Evolutionary conservation across 176 grass and related monocot species (phyloP).

Genomic region (Cymbopogon citratus): DNA sequence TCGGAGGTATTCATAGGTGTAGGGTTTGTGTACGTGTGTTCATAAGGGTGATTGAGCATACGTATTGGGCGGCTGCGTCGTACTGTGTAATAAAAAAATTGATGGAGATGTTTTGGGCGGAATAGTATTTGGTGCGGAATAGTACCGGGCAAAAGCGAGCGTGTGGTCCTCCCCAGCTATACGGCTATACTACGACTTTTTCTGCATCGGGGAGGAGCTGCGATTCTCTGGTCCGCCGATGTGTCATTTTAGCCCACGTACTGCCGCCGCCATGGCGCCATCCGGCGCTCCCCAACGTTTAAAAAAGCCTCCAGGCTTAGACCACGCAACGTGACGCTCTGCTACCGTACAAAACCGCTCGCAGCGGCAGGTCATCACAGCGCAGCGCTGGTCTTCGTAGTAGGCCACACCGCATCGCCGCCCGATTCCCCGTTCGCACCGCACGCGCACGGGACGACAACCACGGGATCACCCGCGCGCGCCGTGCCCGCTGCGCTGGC

Average conservation of each 20-base stretch:
- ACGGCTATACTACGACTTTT: too few species aligned
- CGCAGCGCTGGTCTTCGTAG: background rate
- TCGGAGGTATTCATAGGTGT: too few species aligned
- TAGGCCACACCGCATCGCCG: background rate
- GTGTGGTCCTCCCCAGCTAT: background rate
- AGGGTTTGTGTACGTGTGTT: too few species aligned
- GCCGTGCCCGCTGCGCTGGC: too few species aligned
- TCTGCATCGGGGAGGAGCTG: background rate
- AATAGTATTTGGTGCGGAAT: too few species aligned
- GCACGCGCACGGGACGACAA: background rate
- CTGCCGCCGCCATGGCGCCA: background rate
- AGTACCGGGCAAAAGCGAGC: background rate
- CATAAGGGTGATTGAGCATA: too few species aligned
- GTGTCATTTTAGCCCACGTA: slow-evolving; percentile 18
- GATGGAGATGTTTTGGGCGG: too few species aligned
- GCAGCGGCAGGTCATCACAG: background rate
- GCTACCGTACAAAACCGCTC: slow-evolving; percentile 10
- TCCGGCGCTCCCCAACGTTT: slow-evolving; percentile 31
- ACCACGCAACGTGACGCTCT: background rate
- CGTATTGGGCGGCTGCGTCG: too few species aligned
- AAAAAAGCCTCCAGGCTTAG: background rate
- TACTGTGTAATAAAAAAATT: too few species aligned
- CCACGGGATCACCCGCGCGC: background rate
- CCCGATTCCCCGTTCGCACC: background rate
- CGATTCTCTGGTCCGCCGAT: background rate